Conservation (phyloP, 495 filamentous ascomycete genomes). For the Bacidia gigantensis region DNA sequence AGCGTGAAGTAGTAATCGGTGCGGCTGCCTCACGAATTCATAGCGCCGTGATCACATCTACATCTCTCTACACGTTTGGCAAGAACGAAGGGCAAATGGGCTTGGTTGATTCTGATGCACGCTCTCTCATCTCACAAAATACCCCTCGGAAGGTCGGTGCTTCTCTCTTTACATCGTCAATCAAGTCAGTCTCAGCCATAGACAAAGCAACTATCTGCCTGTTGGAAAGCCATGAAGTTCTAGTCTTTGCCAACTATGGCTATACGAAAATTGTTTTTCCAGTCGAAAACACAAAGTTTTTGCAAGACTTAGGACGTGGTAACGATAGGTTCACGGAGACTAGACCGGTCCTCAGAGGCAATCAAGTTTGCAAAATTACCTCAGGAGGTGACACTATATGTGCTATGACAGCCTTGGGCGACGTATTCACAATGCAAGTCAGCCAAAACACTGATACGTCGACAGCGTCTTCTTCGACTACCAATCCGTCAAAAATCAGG, state of each 20-base stretch:
- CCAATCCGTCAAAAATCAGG: conserved; percentile 78
- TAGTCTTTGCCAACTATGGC: conserved; percentile 85
- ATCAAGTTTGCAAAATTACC: conserved; percentile 58
- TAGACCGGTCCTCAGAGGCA: conserved; percentile 18
- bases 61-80: conserved; percentile 82
- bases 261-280: conserved; percentile 78
- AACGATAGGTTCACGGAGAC: conserved; percentile 16
- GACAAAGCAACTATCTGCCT: conserved; percentile 80
- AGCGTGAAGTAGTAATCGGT: conserved; percentile 69
- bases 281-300: conserved; percentile 52
- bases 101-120: conserved; percentile 84
- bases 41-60: conserved; percentile 71
- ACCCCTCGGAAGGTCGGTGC: conserved; percentile 78
- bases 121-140: conserved; percentile 68
- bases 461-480: conserved; percentile 56
- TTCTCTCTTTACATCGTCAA: conserved; percentile 64
- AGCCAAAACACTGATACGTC: conserved; percentile 48
- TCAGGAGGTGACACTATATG: conserved; percentile 83
- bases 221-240: conserved; percentile 76
- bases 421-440: conserved; percentile 69
- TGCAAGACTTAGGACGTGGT: conserved; percentile 53
- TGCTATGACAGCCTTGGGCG: conserved; percentile 66
- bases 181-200: conserved; percentile 72
- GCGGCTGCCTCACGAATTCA: conserved; percentile 85
- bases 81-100: conserved; percentile 94